A percentile compares a stretch with the other conserved stretches of the same genome.
Evolutionary conservation across 208 protist genomes (phyloP).

Genomic region (Porcisia hertigi): DNA sequence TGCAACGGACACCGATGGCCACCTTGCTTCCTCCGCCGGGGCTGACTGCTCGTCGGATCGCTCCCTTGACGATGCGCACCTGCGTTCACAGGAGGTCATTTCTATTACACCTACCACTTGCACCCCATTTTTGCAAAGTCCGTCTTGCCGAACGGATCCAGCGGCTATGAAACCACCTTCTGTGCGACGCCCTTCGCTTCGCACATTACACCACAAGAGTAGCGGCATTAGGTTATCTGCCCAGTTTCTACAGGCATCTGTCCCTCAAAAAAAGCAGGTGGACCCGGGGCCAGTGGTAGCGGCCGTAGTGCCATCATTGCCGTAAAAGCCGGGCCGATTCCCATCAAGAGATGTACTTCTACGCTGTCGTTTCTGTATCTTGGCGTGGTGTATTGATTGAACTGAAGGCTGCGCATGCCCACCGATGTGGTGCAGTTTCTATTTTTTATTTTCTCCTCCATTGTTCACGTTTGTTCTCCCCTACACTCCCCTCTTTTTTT

Average conservation of each 20-base stretch:
- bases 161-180: background rate
- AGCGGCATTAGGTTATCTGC: background rate
- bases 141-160: slow-evolving; percentile 2
- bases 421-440: background rate
- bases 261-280: background rate
- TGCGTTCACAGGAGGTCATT: slow-evolving; percentile 4
- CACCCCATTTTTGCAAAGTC: background rate
- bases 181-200: slow-evolving; percentile 4
- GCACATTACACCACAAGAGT: background rate
- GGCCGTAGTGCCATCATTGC: background rate
- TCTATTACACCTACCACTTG: background rate
- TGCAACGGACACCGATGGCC: background rate
- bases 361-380: background rate
- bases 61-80: slow-evolving; percentile 1
- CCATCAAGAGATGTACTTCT: background rate
- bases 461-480: background rate
- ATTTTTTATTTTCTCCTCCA: background rate
- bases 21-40: background rate
- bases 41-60: background rate
- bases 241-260: background rate
- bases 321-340: background rate
- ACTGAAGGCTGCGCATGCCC: too few relatives aligned
- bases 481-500: slow-evolving; percentile 4
- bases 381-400: background rate
- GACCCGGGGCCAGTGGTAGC: background rate